phyloP scores from a whole-genome alignment of 192 early-diverging fungal species.

The Entomortierella chlamydospora region DNA sequence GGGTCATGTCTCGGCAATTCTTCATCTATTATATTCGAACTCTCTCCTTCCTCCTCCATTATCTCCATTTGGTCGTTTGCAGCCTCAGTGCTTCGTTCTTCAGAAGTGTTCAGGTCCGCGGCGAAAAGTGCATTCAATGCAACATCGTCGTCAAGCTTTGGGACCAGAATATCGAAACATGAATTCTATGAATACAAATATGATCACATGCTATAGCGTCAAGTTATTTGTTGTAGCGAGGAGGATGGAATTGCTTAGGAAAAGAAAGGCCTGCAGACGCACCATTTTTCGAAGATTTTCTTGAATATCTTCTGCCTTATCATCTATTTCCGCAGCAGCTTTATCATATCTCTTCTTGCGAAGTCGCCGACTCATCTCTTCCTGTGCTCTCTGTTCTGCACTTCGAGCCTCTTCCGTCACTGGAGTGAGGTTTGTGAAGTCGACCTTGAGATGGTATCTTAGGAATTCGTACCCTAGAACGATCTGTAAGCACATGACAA shows the following conservation, averaged over 20 bases:
- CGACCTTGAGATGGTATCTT: constrained; percentile 52
- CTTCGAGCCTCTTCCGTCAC: constrained; percentile 43
- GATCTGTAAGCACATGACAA: constrained; percentile 27
- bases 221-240: not conserved
- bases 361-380: constrained; percentile 46
- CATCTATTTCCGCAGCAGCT: constrained; percentile 55
- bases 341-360: constrained; percentile 51
- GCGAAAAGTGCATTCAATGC: constrained; percentile 51
- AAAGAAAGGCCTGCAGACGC: not conserved
- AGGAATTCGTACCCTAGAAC: constrained; percentile 69
- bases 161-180: constrained; percentile 65
- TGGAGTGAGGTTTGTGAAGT: constrained; percentile 47
- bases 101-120: not conserved
- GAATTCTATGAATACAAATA: constrained; percentile 39
- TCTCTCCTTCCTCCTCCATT: constrained; percentile 10
- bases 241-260: too few species aligned
- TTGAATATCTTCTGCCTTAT: constrained; percentile 46
- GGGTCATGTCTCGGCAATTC: constrained; percentile 42
- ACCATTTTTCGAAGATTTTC: constrained; percentile 61
- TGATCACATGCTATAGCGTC: too few species aligned
- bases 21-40: constrained; percentile 10
- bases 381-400: constrained; percentile 42
- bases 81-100: constrained; percentile 1
- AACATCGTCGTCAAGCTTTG: constrained; percentile 52
- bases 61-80: constrained; percentile 26